phyloP scores from a whole-genome alignment of 768 basidiomycete species.

The Amanita inopinata region DNA sequence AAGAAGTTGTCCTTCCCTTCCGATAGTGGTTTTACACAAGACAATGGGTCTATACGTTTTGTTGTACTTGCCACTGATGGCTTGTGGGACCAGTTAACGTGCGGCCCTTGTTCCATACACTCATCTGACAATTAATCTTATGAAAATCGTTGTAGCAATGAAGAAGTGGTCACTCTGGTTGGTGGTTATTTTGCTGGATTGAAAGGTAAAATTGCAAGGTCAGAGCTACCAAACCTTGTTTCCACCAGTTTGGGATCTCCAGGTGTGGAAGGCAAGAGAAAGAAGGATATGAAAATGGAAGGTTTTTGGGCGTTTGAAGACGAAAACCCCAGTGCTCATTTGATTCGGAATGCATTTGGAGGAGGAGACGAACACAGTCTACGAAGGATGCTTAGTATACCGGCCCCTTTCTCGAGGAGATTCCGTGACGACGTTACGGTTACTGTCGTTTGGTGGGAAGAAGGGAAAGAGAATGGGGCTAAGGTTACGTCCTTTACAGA shows the following conservation, averaged over 20 bases:
- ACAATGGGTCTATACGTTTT: constrained; percentile 48
- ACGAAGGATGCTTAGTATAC: constrained; percentile 64
- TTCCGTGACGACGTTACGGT: constrained; percentile 83
- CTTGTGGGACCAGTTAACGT: constrained; percentile 63
- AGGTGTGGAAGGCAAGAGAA: constrained; percentile 58
- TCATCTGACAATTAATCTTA: background rate
- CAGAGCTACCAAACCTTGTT: constrained; percentile 43
- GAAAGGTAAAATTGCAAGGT: constrained; percentile 53
- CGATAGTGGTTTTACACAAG: constrained; percentile 15
- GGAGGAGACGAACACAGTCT: constrained; percentile 58
- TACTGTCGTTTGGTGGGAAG: constrained; percentile 81
- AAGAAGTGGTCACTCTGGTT: constrained; percentile 82
- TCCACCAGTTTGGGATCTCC: constrained; percentile 43
- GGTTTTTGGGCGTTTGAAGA: constrained; percentile 75
- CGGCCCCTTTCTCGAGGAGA: constrained; percentile 66
- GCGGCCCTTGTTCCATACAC: constrained; percentile 5
- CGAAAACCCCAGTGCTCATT: constrained; percentile 68
- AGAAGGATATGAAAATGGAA: constrained; percentile 23
- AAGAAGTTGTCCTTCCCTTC: constrained; percentile 52
- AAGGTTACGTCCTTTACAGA: constrained; percentile 25
- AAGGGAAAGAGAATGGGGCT: constrained; percentile 37
- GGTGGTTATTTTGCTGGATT: constrained; percentile 72
- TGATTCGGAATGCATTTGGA: constrained; percentile 90
- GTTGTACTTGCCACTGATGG: constrained; percentile 86
- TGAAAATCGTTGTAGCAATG: constrained; percentile 39